Evolutionary conservation across 1,284 basidiomycete genomes (phyloP), one percentile per base, ranked within the genome.

Genomic region (Sanguinoderma infundibulare): DNA sequence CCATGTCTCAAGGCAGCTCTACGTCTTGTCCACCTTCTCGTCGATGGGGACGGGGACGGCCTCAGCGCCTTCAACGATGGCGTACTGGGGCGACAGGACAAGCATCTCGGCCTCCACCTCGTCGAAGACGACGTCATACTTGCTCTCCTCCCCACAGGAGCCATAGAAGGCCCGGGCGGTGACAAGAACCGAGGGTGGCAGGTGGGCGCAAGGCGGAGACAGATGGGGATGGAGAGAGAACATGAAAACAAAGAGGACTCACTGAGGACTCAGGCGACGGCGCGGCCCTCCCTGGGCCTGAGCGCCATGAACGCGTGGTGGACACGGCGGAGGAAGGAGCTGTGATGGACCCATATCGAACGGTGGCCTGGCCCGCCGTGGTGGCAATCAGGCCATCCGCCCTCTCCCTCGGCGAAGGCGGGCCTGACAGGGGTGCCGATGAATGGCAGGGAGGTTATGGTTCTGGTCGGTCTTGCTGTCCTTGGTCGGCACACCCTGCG

Each of bases 201-300:
- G n/a, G n/a, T n/a, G 35, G 35, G 22, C 58, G 17, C 34, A 36
- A 55, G 46, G 10, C 46, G 28, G 14, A 38, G 58, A 34, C 22
- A 26, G 38, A 42, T 51, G 12, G 47, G 20, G 20, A 52, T 17
- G 24, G 26, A 15, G 46, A n/a, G 10, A n/a, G 26, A 20, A n/a
- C 35, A 30, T 10, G 42, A n/a, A 55, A 46, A 14, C 20, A 28
- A 30, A 61, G 44, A 53, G 36, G 54, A 74, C 85, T 67, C 64
- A 90, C 90, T 91, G 20, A 93, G 81, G 60, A 92, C 90, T 62
- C 92, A 93, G 5, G 91, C 87, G 15, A 92, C 86, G 12, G 85
- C 84, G 55, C 90, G 81, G 54, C 89, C 89, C 74, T 93, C 91
- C 90, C 90, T 92, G 24, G 85, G 84, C n/a, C 90, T 89, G 17